These are phyloP conservation scores for Teratosphaeria epicoccoides DNA, from an alignment of 2,329 filamentous ascomycete species.

Conservation along the genomic window DNA sequence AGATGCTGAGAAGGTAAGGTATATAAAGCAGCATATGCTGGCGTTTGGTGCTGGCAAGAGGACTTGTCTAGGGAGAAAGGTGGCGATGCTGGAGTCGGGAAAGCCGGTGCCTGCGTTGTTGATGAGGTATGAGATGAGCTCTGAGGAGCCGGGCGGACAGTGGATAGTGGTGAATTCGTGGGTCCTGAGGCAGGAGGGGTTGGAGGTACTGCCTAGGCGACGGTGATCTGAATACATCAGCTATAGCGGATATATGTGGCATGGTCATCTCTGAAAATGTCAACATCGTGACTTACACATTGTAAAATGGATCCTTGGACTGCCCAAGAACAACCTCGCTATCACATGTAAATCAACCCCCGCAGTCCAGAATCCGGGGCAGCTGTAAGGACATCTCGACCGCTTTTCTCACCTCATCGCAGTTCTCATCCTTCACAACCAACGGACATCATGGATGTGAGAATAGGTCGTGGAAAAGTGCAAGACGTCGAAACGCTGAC, in stretches of 20 bases:
- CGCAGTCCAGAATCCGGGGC: neutral
- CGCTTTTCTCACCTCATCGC: neutral
- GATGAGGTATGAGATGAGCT: slow-evolving; percentile 14
- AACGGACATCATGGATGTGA: neutral
- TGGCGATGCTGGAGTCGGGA: slow-evolving; percentile 22
- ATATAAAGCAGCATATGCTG: slow-evolving; percentile 11
- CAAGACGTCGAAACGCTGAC: neutral
- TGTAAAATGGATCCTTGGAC: too few relatives aligned
- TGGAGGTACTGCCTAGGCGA: slow-evolving; percentile 7
- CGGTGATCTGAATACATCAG: too few relatives aligned
- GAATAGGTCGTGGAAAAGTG: neutral
- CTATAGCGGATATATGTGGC: too few relatives aligned
- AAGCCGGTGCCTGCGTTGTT: slow-evolving; percentile 23
- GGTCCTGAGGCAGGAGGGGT: slow-evolving; percentile 13
- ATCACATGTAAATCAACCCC: neutral
- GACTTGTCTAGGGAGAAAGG: slow-evolving; percentile 25
- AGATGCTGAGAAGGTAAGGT: slow-evolving; percentile 7
- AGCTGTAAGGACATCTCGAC: neutral
- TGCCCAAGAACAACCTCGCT: too few relatives aligned
- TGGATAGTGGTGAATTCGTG: slow-evolving; percentile 13
- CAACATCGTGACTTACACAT: too few relatives aligned
- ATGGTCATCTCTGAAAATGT: too few relatives aligned
- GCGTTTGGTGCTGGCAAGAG: slow-evolving; percentile 28
- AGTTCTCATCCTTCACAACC: neutral
- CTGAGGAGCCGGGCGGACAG: slow-evolving; percentile 15